Evolutionary conservation across 495 filamentous ascomycete species (phyloP).

Genomic region (Neurospora sp.): DNA sequence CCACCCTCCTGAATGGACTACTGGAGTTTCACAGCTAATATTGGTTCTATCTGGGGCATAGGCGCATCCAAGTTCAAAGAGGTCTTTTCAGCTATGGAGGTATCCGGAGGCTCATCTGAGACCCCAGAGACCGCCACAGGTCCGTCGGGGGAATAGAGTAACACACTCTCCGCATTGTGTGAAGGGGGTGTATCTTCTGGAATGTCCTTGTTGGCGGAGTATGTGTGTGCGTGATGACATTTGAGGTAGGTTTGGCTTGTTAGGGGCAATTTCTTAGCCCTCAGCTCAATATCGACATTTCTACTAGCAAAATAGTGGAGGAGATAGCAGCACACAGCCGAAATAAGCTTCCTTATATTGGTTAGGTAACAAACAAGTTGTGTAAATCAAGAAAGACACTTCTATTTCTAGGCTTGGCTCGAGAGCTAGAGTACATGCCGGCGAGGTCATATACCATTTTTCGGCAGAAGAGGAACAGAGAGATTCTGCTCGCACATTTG

Average conservation of each 20-base stretch:
- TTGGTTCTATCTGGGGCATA: background rate
- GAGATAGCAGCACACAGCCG: background rate
- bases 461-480: background rate
- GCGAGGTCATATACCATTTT: background rate
- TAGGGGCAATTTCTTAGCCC: background rate
- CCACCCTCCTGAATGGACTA: background rate
- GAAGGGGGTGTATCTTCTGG: background rate
- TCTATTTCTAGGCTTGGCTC: background rate
- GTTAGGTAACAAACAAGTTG: background rate
- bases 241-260: background rate
- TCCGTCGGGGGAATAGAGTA: constrained; percentile 1
- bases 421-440: background rate
- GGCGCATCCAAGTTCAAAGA: constrained; percentile 31
- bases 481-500: background rate
- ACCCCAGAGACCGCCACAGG: constrained; percentile 7
- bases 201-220: background rate
- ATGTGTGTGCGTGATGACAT: background rate
- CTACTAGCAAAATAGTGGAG: background rate
- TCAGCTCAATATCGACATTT: background rate
- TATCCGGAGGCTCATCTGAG: constrained; percentile 19
- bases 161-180: background rate
- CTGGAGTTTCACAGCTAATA: background rate
- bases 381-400: background rate
- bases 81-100: constrained; percentile 20
- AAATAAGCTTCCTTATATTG: background rate